Base-by-base conservation (phyloP, 306 rosid genomes). In the Trichosanthes truncata region DNA sequence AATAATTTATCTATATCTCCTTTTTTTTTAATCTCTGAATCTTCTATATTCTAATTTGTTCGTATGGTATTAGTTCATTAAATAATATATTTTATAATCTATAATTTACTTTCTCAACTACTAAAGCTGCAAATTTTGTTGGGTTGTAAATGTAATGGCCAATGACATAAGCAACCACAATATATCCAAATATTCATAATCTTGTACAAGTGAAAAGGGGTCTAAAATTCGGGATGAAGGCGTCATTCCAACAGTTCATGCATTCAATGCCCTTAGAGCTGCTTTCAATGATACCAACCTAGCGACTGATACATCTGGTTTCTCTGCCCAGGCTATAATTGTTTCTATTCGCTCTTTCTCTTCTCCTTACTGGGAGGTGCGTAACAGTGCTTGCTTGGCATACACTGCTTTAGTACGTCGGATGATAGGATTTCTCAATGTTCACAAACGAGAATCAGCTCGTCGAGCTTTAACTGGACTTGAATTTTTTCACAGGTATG, bases 211-310 rank as follows among this genome's bases (percentile, higher is more conserved):
- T 57, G 83, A 87, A 62, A 84, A 81, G 60, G 78, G 85, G 35
- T 93, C 99, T 45, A 95, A 91, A 87, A 86, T 89, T 75, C 93
- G 97, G 40, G 96, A 95, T 80, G 97, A 95, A 91, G 99, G 99
- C 67, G 91, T 95, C 67, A 84, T 95, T 90, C 97, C 99, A 84
- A 95, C 96, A 3, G 99, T 95, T 23, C 97, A 92, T 84, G 93
- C 97, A 76, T 95, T 95, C 82, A 95, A 95, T 84, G 90, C 85
- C 78, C 97, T 95, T 56, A 91, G 83, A 85, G 97, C 97, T 45
- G 88, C 99, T 81, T 95, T 95, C 88, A 95, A 95, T 84, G 99
- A 95, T 86, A 85, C 97, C 78, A 95, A 93, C 87, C 87, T 95
- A 85, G 85, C 97, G 79, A 87, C 93, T 65, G 99, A 95, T 86